These are phyloP conservation scores for Grosmannia serpens DNA, from an alignment of 2,329 filamentous ascomycete genomes.

Conservation along the genomic window DNA sequence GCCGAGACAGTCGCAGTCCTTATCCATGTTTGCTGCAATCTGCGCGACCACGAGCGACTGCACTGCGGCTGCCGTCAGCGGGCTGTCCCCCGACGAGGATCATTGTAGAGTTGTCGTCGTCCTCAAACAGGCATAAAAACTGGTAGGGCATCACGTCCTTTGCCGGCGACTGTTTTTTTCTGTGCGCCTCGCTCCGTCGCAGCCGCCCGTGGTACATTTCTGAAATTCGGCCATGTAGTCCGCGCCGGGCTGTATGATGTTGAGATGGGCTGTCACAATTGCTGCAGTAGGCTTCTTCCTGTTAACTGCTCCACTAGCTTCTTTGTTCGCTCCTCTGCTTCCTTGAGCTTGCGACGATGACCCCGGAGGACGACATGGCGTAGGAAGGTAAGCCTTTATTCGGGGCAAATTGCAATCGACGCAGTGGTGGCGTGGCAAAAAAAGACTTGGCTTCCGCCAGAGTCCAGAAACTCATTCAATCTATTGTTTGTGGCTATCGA, in stretches of 20 bases:
- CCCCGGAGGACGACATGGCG: not conserved
- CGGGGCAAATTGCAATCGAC: no score
- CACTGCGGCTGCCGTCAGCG: not conserved
- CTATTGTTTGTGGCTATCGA: no score
- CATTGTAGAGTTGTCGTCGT: not conserved
- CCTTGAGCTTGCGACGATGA: not conserved
- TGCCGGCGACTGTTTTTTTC: not conserved
- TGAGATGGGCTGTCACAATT: not conserved
- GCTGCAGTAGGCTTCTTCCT: not conserved
- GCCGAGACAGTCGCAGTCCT: not conserved
- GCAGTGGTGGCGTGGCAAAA: no score
- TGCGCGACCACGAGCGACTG: not conserved
- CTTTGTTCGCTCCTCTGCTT: not conserved
- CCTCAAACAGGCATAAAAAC: not conserved
- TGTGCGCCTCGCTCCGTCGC: not conserved
- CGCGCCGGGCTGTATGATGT: not conserved
- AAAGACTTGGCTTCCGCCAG: no score
- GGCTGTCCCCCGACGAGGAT: constrained; percentile 4
- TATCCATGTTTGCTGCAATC: not conserved
- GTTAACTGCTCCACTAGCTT: not conserved
- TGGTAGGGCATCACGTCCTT: constrained; percentile 1
- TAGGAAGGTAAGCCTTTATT: no score
- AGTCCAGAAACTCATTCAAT: no score
- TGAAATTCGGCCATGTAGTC: not conserved
- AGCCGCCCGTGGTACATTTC: not conserved